These are phyloP conservation scores for Leccinum ochraceum DNA, from an alignment of 768 basidiomycete genomes.

Conservation along the genomic window DNA sequence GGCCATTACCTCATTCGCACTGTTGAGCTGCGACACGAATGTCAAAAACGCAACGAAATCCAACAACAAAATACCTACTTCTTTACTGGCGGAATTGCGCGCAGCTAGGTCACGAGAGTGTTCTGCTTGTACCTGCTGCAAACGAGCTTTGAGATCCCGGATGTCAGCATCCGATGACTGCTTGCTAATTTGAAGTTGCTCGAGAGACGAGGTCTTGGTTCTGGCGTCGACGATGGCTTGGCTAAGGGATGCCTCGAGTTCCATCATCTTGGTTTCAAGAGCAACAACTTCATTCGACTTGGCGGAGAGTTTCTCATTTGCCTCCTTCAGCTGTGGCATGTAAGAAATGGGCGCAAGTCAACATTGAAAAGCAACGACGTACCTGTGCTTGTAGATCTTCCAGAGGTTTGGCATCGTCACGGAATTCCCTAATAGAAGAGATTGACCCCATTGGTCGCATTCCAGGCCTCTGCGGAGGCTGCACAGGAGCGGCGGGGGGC, in stretches of 20 bases:
- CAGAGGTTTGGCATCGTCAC: conserved; percentile 57
- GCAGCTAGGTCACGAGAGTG: conserved; percentile 26
- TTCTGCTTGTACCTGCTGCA: conserved; percentile 40
- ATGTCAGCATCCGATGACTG: conserved; percentile 50
- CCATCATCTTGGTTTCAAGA: conserved; percentile 54
- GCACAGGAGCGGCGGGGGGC: conserved; percentile 19
- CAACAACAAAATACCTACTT: conserved; percentile 43
- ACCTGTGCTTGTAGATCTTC: conserved; percentile 66
- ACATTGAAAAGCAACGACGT: conserved; percentile 10
- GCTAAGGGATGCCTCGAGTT: conserved; percentile 52
- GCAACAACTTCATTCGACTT: conserved; percentile 52
- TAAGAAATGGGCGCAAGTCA: conserved; percentile 4
- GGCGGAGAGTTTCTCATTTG: conserved; percentile 49
- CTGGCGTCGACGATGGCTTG: conserved; percentile 47
- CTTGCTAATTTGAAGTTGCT: conserved; percentile 52
- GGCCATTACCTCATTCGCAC: conserved; percentile 41
- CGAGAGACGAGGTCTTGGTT: conserved; percentile 44
- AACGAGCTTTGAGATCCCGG: conserved; percentile 39
- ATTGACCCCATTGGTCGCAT: conserved; percentile 59
- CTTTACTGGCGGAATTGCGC: conserved; percentile 45
- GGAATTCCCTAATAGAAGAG: conserved; percentile 72
- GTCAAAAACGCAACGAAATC: conserved; percentile 3
- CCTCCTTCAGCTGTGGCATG: conserved; percentile 55
- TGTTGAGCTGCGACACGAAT: conserved; percentile 47
- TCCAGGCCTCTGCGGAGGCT: conserved; percentile 40